Percentiles rank a stretch among this genome's conserved stretches.
Evolutionary conservation across 805 yeast genomes (phyloP).

Genomic region (Osmozyma mogii): DNA sequence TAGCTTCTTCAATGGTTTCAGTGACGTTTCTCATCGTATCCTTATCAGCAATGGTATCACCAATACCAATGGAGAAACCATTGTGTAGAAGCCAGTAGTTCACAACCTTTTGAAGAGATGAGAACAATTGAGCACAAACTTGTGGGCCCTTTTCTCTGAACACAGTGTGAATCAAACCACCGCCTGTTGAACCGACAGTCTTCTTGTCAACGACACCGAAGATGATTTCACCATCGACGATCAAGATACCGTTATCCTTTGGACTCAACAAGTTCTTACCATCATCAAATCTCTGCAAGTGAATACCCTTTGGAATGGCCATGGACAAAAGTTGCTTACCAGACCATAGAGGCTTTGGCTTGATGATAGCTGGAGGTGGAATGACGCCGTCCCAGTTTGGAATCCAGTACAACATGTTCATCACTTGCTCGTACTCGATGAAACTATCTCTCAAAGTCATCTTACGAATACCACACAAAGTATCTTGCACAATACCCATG

Average conservation of each 20-base stretch:
- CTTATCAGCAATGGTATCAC: slow-evolving; percentile 99
- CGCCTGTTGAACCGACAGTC: slow-evolving; percentile 97
- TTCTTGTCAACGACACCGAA: slow-evolving; percentile 98
- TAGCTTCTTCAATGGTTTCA: slow-evolving; percentile 86
- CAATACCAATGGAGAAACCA: slow-evolving; percentile 98
- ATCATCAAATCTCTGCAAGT: slow-evolving; percentile 88
- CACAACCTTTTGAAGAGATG: slow-evolving; percentile 90
- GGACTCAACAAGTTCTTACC: slow-evolving; percentile 77
- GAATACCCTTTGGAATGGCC: slow-evolving; percentile 94
- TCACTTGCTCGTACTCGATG: slow-evolving; percentile 85
- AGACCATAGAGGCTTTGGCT: slow-evolving; percentile 95
- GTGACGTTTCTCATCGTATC: slow-evolving; percentile 92
- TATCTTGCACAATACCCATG: slow-evolving; percentile 99
- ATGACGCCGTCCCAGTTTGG: slow-evolving; percentile 98
- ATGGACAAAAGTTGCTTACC: slow-evolving; percentile 92
- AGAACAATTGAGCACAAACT: slow-evolving; percentile 82
- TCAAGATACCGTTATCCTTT: slow-evolving; percentile 91
- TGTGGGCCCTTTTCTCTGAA: slow-evolving; percentile 96
- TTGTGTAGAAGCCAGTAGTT: slow-evolving; percentile 94
- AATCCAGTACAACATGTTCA: slow-evolving; percentile 96
- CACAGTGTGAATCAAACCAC: slow-evolving; percentile 95
- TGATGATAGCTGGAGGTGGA: slow-evolving; percentile 89
- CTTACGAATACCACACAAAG: slow-evolving; percentile 94
- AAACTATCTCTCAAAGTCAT: slow-evolving; percentile 88
- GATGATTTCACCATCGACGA: slow-evolving; percentile 91